Base-by-base conservation (phyloP, 148 eudicot species). In the Vaccinium darrowii region DNA sequence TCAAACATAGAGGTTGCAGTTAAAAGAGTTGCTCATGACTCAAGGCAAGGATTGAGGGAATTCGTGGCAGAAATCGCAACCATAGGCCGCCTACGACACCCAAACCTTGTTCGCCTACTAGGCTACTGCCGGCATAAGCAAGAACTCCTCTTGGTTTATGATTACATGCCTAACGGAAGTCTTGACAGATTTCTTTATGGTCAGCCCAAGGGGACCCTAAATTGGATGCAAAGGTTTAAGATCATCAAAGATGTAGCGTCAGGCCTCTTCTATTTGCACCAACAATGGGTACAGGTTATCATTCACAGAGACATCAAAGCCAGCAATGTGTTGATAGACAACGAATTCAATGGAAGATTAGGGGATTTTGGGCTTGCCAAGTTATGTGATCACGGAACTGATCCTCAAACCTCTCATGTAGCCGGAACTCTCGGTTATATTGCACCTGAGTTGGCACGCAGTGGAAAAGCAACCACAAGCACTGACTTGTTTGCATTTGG, bases 341-440 rank as follows among this genome's bases (percentile, higher is more conserved):
- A 33, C 1, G 1, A 33, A 33, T 33, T 1, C 36, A 33, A 33
- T 33, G 36, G 36, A 49, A 51, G 58, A 52, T 23, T 78, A n/a
- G 81, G 81, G 7, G 81, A 78, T 78, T 78, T 78, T 78, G 81
- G 81, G 60, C 81, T 78, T 23, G 81, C 81, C 57, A 78, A 52
- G 33, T 78, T 50, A 7, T 50, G 57, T 14, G 60, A 50, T 51
- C 81, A 52, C 11, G 43, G 60, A 78, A 23, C 33, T 13, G 81
- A 78, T 25, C 60, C n/a, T 0, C 58, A 76, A 76, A 76, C 79
- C 53, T 76, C 79, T 47, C 79, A 76, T 11, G 54, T 76, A 18
- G 54, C 79, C 7, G 54, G 79, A 19, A 76, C 79, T 21, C 54
- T 43, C 7, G 79, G 79, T 4, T 76, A 76, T 21, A 76, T 76